phyloP scores from a whole-genome alignment of 148 eudicot genomes.

The Dysphania ambrosioides region DNA sequence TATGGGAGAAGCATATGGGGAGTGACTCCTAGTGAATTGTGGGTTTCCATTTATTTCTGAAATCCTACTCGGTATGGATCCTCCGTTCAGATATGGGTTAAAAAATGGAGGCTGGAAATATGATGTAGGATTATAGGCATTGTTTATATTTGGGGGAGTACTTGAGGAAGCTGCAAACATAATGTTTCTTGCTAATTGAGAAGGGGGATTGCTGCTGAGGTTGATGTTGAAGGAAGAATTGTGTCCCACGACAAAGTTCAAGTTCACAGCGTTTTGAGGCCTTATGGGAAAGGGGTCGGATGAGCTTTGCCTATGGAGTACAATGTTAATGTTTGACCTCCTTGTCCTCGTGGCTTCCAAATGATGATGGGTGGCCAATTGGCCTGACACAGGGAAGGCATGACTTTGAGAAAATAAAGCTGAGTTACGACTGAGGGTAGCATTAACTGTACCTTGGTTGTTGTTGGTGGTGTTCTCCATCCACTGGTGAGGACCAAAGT shows the following conservation, averaged over 20 bases:
- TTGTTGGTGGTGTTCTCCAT: too few species aligned
- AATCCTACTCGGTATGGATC: neutral
- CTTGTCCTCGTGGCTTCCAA: neutral
- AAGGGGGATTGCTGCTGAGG: neutral
- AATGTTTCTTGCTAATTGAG: neutral
- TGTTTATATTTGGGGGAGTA: neutral
- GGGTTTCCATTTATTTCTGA: neutral
- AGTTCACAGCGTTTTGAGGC: constrained; percentile 19
- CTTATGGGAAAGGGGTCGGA: neutral
- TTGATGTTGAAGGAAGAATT: constrained; percentile 22
- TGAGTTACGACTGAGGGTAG: constrained; percentile 4
- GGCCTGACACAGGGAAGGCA: constrained; percentile 7
- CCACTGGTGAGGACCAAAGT: too few species aligned
- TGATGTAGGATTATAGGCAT: neutral
- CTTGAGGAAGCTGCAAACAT: constrained; percentile 10
- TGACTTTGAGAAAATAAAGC: neutral
- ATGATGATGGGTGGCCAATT: constrained; percentile 6
- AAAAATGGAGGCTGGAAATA: constrained; percentile 1
- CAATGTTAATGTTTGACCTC: neutral
- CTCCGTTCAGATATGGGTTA: neutral
- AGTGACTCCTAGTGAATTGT: neutral
- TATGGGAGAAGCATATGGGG: neutral
- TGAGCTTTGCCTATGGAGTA: neutral
- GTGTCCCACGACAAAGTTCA: constrained; percentile 21
- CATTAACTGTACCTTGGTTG: neutral